Evolutionary conservation across 305 asterid genomes (phyloP).

Genomic region (Fraxinus baroniana): DNA sequence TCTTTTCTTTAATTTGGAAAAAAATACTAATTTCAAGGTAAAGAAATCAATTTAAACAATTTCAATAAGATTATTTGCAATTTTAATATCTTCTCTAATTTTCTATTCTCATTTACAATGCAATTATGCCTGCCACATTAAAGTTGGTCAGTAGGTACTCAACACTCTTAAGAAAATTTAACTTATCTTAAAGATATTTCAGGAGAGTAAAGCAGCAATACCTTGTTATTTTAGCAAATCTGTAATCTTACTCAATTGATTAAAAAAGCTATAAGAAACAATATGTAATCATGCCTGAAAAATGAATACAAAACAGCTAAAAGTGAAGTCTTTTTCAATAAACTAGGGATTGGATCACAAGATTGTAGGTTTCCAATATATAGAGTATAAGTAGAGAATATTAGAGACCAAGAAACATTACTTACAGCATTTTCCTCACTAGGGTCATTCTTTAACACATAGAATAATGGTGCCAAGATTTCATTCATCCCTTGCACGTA

Average conservation of each 20-base stretch:
- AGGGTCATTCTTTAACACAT: conserved; percentile 76
- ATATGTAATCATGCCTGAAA: neutral
- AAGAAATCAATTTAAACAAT: neutral
- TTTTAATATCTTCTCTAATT: neutral
- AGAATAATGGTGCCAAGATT: conserved; percentile 80
- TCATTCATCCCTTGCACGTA: conserved; percentile 99
- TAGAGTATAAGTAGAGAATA: neutral
- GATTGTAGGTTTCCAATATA: neutral
- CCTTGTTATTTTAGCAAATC: neutral
- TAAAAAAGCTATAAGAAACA: neutral
- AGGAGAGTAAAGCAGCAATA: neutral
- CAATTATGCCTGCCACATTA: neutral
- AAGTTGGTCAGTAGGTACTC: neutral
- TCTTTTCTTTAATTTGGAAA: neutral
- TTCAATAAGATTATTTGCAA: neutral
- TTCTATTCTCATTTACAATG: neutral
- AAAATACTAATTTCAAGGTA: neutral
- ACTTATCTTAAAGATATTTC: neutral
- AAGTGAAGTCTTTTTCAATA: neutral
- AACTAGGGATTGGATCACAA: neutral
- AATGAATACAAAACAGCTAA: neutral
- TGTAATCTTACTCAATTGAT: neutral
- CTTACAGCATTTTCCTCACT: conserved; percentile 72
- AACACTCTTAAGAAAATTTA: neutral
- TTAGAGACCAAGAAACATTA: conserved; percentile 15